Conservation (phyloP, 352 stramenopile genomes). For the Phytophthora boehmeriae region DNA sequence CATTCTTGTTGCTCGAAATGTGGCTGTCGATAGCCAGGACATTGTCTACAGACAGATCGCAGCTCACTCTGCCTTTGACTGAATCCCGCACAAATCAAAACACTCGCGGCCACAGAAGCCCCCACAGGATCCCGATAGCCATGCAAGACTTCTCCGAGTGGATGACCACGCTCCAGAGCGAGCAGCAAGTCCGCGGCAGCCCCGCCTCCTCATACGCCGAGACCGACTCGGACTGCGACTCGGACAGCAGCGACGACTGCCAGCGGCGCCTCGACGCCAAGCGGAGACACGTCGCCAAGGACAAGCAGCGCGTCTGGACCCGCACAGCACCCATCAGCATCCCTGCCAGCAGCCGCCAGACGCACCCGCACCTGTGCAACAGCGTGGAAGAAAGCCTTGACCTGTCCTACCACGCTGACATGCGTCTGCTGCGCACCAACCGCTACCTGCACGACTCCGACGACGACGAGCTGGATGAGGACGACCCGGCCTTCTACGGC, state of each 20-base stretch:
- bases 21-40: background rate
- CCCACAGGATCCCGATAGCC: too few species aligned
- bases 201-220: constrained; percentile 62
- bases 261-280: constrained; percentile 27
- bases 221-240: constrained; percentile 42
- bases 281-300: constrained; percentile 27
- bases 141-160: constrained; percentile 59
- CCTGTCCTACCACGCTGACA: constrained; percentile 42
- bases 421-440: constrained; percentile 31
- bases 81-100: constrained; percentile 22
- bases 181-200: constrained; percentile 33
- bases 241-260: constrained; percentile 35
- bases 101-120: too few species aligned
- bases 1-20: background rate
- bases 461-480: constrained; percentile 55
- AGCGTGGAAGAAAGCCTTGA: constrained; percentile 30
- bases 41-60: background rate
- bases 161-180: constrained; percentile 49
- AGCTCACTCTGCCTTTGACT: constrained; percentile 40
- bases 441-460: constrained; percentile 28
- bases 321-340: constrained; percentile 69
- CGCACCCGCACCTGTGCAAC: constrained; percentile 22
- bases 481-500: constrained; percentile 64
- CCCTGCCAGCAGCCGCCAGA: constrained; percentile 27
- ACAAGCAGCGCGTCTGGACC: constrained; percentile 24